Percentiles rank a stretch among this genome's conserved stretches.
Conservation (phyloP, 768 basidiomycete species). For the Kwoniella heveanensis region DNA sequence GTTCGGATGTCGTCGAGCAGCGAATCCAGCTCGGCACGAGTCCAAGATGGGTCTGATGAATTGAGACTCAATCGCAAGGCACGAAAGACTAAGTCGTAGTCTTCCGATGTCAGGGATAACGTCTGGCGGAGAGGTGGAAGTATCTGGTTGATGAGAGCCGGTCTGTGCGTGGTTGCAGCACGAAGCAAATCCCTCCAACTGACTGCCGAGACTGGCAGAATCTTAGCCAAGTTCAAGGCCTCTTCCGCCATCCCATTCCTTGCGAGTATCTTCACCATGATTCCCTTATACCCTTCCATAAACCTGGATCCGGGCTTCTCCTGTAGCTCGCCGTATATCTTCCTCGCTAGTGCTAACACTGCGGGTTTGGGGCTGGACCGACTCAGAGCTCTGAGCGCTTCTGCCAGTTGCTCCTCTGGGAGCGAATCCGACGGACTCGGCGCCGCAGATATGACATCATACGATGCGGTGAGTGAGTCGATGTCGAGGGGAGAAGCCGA, state of each 20-base stretch:
- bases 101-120: not conserved
- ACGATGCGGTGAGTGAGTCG: slow-evolving; percentile 2
- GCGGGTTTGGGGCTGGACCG: not conserved
- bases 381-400: not conserved
- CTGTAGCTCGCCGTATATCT: slow-evolving; percentile 14
- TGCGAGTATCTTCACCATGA: slow-evolving; percentile 3
- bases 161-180: slow-evolving; percentile 1
- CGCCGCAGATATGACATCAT: not conserved
- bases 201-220: not conserved
- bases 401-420: not conserved
- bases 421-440: not conserved
- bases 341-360: slow-evolving; percentile 7
- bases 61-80: not conserved
- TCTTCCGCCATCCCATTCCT: slow-evolving; percentile 8
- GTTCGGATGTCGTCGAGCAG: not conserved
- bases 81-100: slow-evolving; percentile 7
- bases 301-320: not conserved
- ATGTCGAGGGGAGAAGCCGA: not conserved
- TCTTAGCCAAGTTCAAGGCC: slow-evolving; percentile 10
- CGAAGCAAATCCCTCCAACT: slow-evolving; percentile 13
- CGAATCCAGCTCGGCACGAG: not conserved
- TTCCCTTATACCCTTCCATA: not conserved
- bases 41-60: not conserved
- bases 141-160: not conserved
- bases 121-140: slow-evolving; percentile 2